Base-by-base conservation (phyloP, 306 rosid species). In the Vigna hirtella region DNA sequence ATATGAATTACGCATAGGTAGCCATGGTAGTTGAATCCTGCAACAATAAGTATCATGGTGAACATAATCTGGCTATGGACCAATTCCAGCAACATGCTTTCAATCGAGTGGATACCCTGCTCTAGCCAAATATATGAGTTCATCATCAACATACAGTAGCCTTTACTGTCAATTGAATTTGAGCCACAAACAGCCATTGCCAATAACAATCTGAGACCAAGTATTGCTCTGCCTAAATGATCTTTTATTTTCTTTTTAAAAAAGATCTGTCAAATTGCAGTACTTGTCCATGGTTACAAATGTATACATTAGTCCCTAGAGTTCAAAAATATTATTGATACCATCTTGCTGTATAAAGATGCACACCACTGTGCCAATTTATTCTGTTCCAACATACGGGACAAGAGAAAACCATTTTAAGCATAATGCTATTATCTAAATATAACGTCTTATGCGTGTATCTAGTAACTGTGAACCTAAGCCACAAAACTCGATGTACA, bases 31-130 rank as follows among this genome's bases (percentile, higher is more conserved):
- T 63, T 59, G 73, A 40, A 53, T 52, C 79, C 64, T 26, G 48
- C 47, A 72, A 51, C 50, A 52, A 40, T 40, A 40, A 30, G 61
- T 36, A 52, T 30, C 62, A 55, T n/a, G 24, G 74, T 40, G 8
- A 45, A 76, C 2, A 36, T 18, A 77, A 38, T 66, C 48, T 38
- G 66, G 30, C 62, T 42, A 72, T 43, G 50, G 40, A 79, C 58
- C 67, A 20, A 26, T 38, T 63, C 51, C 20, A 28, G 51, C 56
- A 49, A 45, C 30, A 28, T 40, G 45, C 11, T 32, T 43, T 66
- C 62, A 72, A 73, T 38, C 28, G 18, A 40, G 15, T 45, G 49
- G 34, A 62, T 40, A 48, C 59, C 72, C 6, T 13, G 6, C 52
- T 48, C 14, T 14, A 12, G 45, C 11, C 10, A 40, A 9, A 40